A percentile compares a stretch with the other conserved stretches of the same genome.
These are phyloP conservation scores for Alternaria hordeiaustralica DNA, from an alignment of 2,329 filamentous ascomycete genomes.

Conservation along the genomic window DNA sequence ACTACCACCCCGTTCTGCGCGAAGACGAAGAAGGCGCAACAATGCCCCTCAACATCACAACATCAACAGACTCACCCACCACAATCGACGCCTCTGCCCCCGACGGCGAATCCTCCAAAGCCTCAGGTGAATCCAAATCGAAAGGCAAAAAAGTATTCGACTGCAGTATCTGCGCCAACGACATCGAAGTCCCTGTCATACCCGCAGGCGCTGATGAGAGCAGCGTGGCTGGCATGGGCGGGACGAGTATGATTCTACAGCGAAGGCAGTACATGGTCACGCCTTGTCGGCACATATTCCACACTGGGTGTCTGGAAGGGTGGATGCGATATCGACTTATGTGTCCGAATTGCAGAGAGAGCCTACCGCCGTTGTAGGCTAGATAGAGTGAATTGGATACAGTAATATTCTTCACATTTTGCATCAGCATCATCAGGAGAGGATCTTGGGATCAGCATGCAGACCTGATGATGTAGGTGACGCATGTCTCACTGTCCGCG, in stretches of 20 bases:
- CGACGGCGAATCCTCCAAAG: conserved; percentile 15
- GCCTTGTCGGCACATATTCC: conserved; percentile 94
- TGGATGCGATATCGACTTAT: conserved; percentile 95
- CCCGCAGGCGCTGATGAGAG: conserved; percentile 52
- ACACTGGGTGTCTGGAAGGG: conserved; percentile 87
- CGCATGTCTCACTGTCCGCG: conserved; percentile 4
- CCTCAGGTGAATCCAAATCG: conserved; percentile 54
- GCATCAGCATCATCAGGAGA: neutral
- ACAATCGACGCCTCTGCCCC: conserved; percentile 18
- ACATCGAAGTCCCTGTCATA: conserved; percentile 86
- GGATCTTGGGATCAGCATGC: neutral
- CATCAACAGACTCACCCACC: conserved; percentile 19
- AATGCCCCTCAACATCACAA: conserved; percentile 73
- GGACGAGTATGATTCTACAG: conserved; percentile 69
- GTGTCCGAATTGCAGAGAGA: conserved; percentile 94
- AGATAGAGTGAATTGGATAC: neutral
- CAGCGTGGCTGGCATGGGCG: conserved; percentile 50
- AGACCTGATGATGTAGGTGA: neutral
- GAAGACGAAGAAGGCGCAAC: conserved; percentile 80
- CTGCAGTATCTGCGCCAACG: conserved; percentile 93
- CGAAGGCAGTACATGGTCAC: conserved; percentile 94
- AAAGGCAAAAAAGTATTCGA: conserved; percentile 73
- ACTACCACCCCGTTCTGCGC: conserved; percentile 90
- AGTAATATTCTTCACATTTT: neutral
- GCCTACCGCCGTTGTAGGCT: conserved; percentile 79